phyloP scores from a whole-genome alignment of 352 stramenopile species.

The Pythium rhizo-oryzae region DNA sequence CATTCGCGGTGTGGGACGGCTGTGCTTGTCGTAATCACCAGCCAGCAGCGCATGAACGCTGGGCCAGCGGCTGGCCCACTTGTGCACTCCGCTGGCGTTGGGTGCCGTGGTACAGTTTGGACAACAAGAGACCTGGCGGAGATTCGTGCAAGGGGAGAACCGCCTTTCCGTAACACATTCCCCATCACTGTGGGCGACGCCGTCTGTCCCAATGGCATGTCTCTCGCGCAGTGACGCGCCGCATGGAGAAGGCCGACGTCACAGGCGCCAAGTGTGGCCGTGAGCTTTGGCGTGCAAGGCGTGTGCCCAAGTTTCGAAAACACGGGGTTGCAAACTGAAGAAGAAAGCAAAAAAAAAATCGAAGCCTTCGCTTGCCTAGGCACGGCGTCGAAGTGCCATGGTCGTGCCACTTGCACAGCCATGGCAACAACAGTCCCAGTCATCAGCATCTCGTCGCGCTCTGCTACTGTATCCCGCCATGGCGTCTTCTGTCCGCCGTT shows the following conservation, averaged over 20 bases:
- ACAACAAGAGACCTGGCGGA: neutral
- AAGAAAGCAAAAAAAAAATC: neutral
- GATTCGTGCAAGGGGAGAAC: neutral
- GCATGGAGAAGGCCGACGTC: slow-evolving; percentile 11
- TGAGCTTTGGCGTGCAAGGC: neutral
- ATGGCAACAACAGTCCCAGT: neutral
- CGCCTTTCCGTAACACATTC: slow-evolving; percentile 9
- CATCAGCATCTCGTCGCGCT: neutral
- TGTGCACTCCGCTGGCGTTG: neutral
- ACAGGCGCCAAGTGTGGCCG: neutral
- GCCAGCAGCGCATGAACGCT: neutral
- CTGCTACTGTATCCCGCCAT: neutral
- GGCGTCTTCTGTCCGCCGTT: too few species aligned
- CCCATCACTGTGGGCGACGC: slow-evolving; percentile 15
- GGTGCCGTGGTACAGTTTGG: slow-evolving; percentile 9
- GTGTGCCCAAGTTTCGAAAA: neutral
- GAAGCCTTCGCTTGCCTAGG: neutral
- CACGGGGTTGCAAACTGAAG: neutral
- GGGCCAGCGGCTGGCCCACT: neutral
- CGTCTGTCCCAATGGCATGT: slow-evolving; percentile 26
- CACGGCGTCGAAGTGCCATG: neutral
- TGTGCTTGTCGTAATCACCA: slow-evolving; percentile 2
- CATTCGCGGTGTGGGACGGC: slow-evolving; percentile 22
- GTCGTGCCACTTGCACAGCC: neutral
- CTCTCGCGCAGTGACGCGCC: slow-evolving; percentile 16